Conservation (phyloP, 1,284 basidiomycete species). For the Naganishia liquefaciens region DNA sequence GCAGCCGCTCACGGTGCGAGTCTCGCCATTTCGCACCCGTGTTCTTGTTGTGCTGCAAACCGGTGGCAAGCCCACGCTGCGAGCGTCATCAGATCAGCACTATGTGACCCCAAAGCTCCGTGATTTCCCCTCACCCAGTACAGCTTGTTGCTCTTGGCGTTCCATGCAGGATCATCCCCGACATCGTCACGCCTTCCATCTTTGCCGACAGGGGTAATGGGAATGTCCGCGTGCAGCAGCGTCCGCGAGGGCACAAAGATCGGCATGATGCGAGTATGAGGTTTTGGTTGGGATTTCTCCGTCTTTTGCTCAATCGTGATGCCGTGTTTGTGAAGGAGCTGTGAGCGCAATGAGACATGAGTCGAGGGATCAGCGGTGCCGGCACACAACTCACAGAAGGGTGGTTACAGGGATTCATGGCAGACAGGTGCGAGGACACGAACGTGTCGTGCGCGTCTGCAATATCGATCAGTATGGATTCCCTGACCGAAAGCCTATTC, state of each 20-base stretch:
- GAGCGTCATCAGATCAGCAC: slow-evolving; percentile 1
- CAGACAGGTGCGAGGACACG: slow-evolving; percentile 44
- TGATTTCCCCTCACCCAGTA: slow-evolving; percentile 51
- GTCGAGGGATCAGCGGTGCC: not conserved
- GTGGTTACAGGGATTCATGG: slow-evolving; percentile 54
- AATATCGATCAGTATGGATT: slow-evolving; percentile 2
- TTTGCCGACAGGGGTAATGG: slow-evolving; percentile 52
- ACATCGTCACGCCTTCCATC: slow-evolving; percentile 50
- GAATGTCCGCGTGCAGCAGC: slow-evolving; percentile 52
- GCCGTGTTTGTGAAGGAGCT: slow-evolving; percentile 52
- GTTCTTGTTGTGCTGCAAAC: slow-evolving; percentile 50
- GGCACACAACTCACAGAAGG: slow-evolving; percentile 41
- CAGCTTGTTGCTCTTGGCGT: slow-evolving; percentile 48
- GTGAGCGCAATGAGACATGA: not conserved
- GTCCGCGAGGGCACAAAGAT: slow-evolving; percentile 53
- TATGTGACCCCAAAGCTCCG: not conserved
- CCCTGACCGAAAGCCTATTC: not conserved
- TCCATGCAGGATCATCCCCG: slow-evolving; percentile 51
- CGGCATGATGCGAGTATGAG: slow-evolving; percentile 52
- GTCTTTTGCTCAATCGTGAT: slow-evolving; percentile 52
- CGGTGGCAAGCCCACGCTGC: slow-evolving; percentile 52
- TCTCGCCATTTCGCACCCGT: slow-evolving; percentile 48
- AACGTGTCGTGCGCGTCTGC: slow-evolving; percentile 48
- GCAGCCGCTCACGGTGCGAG: slow-evolving; percentile 52
- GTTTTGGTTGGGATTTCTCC: slow-evolving; percentile 47